Evolutionary conservation across 202 grass and related monocot species (phyloP).

Genomic region (Digitaria exilis): DNA sequence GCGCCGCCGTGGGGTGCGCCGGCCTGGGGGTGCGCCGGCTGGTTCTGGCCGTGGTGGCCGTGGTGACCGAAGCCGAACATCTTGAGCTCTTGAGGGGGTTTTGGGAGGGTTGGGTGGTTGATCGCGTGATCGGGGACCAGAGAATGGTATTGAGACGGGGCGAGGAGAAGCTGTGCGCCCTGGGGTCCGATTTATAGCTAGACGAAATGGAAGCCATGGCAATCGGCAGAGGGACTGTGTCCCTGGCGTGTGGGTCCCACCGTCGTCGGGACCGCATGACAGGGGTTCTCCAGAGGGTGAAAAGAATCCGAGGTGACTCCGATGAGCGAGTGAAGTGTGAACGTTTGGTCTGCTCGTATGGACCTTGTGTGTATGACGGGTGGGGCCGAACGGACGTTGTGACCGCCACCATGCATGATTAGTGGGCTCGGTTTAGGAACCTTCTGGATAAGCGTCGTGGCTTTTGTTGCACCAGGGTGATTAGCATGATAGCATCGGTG

Average conservation of each 20-base stretch:
- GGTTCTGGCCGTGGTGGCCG: constrained; percentile 56
- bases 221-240: too few species aligned
- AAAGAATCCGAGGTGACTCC: constrained; percentile 21
- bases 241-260: too few species aligned
- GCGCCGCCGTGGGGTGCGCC: neutral
- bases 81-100: neutral
- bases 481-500: neutral
- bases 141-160: constrained; percentile 9
- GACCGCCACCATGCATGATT: neutral
- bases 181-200: constrained; percentile 41
- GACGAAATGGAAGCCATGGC: neutral
- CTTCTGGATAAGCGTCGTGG: neutral
- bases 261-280: too few species aligned
- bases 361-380: neutral
- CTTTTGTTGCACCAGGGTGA: neutral
- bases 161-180: constrained; percentile 13
- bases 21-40: constrained; percentile 1
- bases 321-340: neutral
- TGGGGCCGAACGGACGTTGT: neutral
- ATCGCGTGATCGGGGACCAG: neutral
- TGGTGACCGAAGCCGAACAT: constrained; percentile 68
- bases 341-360: neutral
- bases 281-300: neutral
- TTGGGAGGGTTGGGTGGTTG: constrained; percentile 21
- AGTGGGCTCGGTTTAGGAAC: neutral